A percentile compares a stretch with the other conserved stretches of the same genome.
Evolutionary conservation across 2,329 filamentous ascomycete species (phyloP).

Genomic region (Chaetothyriales sp.): DNA sequence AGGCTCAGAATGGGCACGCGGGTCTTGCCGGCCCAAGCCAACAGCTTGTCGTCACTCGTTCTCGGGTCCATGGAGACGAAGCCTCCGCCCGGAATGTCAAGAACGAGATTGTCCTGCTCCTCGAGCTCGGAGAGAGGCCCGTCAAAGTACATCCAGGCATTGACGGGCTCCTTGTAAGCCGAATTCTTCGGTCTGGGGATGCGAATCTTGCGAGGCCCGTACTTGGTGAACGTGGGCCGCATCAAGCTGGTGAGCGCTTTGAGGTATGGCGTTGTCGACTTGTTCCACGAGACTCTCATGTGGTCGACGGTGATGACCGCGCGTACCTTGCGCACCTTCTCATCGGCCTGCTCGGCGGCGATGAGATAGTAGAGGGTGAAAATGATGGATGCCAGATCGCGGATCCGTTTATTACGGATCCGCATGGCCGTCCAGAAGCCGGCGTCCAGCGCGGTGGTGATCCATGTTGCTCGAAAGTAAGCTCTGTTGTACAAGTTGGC

Average conservation of each 20-base stretch:
- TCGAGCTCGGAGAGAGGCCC: constrained; percentile 66
- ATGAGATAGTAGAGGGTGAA: constrained; percentile 87
- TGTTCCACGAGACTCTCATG: constrained; percentile 87
- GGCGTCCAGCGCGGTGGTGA: constrained; percentile 84
- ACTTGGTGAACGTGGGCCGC: constrained; percentile 65
- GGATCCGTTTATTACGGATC: constrained; percentile 64
- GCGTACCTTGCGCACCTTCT: constrained; percentile 86
- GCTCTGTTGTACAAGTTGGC: constrained; percentile 84
- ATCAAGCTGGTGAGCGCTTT: constrained; percentile 56
- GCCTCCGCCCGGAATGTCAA: constrained; percentile 87
- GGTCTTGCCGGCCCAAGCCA: constrained; percentile 81
- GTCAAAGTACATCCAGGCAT: constrained; percentile 88
- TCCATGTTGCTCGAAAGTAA: constrained; percentile 94
- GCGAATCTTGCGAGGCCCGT: constrained; percentile 66
- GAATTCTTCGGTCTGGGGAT: constrained; percentile 71
- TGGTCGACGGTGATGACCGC: constrained; percentile 82
- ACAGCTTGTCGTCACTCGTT: constrained; percentile 82
- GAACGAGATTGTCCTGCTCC: constrained; percentile 60
- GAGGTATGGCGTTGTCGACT: constrained; percentile 77
- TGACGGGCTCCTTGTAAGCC: constrained; percentile 68
- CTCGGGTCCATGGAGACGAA: constrained; percentile 97
- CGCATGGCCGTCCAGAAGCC: constrained; percentile 99
- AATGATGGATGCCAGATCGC: constrained; percentile 67
- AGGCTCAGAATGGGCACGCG: constrained; percentile 80
- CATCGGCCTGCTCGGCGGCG: constrained; percentile 84